These are phyloP conservation scores for Arthroderma uncinatum DNA, from an alignment of 2,329 filamentous ascomycete genomes.

Conservation along the genomic window DNA sequence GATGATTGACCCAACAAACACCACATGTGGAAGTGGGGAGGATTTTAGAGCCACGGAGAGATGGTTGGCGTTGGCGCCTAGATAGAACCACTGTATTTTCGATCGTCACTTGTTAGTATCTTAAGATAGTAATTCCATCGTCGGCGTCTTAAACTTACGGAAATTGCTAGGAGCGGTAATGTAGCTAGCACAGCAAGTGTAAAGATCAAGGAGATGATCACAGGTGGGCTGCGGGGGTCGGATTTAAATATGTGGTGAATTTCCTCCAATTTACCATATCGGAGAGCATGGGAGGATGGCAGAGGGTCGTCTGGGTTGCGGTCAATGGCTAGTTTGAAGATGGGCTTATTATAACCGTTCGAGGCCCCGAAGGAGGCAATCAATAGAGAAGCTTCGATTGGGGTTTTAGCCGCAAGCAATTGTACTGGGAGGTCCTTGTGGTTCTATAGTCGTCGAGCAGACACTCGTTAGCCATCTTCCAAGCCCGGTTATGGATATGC, in stretches of 20 bases:
- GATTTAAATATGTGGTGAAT: conserved; percentile 84
- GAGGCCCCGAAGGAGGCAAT: conserved; percentile 77
- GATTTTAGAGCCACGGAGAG: conserved; percentile 60
- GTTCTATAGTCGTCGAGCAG: conserved; percentile 42
- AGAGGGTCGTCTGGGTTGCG: conserved; percentile 51
- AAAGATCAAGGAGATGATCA: conserved; percentile 69
- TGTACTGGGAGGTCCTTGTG: conserved; percentile 82
- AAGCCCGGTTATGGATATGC: not conserved
- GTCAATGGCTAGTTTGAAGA: conserved; percentile 62
- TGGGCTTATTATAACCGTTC: conserved; percentile 52
- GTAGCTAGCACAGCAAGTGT: conserved; percentile 59
- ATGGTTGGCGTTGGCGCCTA: conserved; percentile 77
- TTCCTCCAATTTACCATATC: conserved; percentile 73
- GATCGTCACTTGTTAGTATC: not conserved
- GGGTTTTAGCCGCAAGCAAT: conserved; percentile 56
- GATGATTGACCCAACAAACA: conserved; percentile 80
- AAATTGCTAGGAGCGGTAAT: conserved; percentile 59
- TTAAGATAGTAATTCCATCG: not conserved
- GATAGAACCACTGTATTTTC: conserved; percentile 55
- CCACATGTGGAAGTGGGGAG: conserved; percentile 66
- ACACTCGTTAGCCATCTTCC: conserved; percentile 7
- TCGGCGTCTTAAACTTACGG: conserved; percentile 41
- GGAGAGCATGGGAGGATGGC: conserved; percentile 55
- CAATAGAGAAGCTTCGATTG: conserved; percentile 68
- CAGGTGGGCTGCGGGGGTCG: conserved; percentile 69